Percentiles rank a stretch among this genome's conserved stretches.
phyloP scores from a whole-genome alignment of 179 eudicot genomes.

The Corrigiola litoralis region DNA sequence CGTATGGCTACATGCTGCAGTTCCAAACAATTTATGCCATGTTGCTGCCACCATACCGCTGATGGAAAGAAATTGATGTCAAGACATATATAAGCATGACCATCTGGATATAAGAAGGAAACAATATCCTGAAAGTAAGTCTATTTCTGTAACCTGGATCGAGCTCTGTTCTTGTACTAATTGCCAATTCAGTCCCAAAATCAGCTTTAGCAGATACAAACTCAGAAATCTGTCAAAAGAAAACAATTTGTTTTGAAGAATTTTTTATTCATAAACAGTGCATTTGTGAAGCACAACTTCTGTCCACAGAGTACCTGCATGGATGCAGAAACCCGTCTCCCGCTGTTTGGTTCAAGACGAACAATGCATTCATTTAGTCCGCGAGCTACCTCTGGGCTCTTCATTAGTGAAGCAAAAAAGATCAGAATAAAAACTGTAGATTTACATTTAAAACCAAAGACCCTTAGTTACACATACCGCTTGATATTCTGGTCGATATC shows the following conservation, averaged over 20 bases:
- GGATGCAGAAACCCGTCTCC: slow-evolving; percentile 77
- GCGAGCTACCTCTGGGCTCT: slow-evolving; percentile 87
- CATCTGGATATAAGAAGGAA: background rate
- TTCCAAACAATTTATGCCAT: slow-evolving; percentile 85
- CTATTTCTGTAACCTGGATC: slow-evolving; percentile 67
- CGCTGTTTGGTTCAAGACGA: slow-evolving; percentile 66
- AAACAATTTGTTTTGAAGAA: background rate
- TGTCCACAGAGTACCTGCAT: slow-evolving; percentile 58
- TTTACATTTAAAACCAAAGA: background rate
- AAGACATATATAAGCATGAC: slow-evolving; percentile 8
- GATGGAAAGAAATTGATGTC: slow-evolving; percentile 22
- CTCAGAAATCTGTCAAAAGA: slow-evolving; percentile 62
- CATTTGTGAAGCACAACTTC: background rate
- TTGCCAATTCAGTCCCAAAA: slow-evolving; percentile 94
- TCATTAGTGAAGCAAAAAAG: slow-evolving; percentile 26
- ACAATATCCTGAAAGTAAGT: background rate
- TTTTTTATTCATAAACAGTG: background rate
- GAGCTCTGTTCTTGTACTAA: slow-evolving; percentile 83
- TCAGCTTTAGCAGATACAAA: slow-evolving; percentile 92
- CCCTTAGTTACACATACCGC: slow-evolving; percentile 43
- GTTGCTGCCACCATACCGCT: slow-evolving; percentile 99
- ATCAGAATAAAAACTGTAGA: slow-evolving; percentile 9
- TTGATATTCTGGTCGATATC: slow-evolving; percentile 72
- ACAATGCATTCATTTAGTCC: slow-evolving; percentile 89
- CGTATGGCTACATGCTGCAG: slow-evolving; percentile 78